phyloP scores from a whole-genome alignment of 345 rosid genomes.

The Bruguiera parviflora region DNA sequence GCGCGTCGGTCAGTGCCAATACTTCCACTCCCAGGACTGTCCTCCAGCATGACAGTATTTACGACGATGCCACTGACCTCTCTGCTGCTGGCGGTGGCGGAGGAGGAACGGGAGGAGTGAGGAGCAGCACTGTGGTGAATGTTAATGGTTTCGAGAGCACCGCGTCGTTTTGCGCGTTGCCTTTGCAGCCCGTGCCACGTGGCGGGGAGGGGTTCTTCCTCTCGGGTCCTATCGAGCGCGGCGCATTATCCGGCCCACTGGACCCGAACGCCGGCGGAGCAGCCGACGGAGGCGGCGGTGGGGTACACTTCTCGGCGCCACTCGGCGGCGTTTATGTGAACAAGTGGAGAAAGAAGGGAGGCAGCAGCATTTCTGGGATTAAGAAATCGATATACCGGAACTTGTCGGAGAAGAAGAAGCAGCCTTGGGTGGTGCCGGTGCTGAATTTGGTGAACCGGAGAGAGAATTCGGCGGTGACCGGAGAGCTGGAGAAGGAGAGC shows the following conservation, averaged over 20 bases:
- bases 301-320: slow-evolving; percentile 84
- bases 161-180: slow-evolving; percentile 75
- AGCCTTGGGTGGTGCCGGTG: slow-evolving; percentile 97
- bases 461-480: slow-evolving; percentile 36
- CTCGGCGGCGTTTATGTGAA: slow-evolving; percentile 60
- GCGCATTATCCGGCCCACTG: slow-evolving; percentile 79
- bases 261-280: slow-evolving; percentile 46
- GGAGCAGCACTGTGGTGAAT: slow-evolving; percentile 46
- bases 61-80: slow-evolving; percentile 78
- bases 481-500: slow-evolving; percentile 23
- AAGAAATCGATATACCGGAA: slow-evolving; percentile 53
- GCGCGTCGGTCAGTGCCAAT: slow-evolving; percentile 89
- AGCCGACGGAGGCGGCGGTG: slow-evolving; percentile 34
- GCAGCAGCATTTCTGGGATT: slow-evolving; percentile 48
- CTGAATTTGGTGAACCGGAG: slow-evolving; percentile 61
- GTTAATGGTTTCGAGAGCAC: slow-evolving; percentile 84
- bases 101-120: slow-evolving; percentile 3
- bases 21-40: slow-evolving; percentile 78
- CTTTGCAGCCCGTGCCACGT: slow-evolving; percentile 79
- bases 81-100: slow-evolving; percentile 26
- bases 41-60: slow-evolving; percentile 61
- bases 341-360: slow-evolving; percentile 55
- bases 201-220: slow-evolving; percentile 72
- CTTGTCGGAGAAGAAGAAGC: slow-evolving; percentile 65
- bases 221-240: slow-evolving; percentile 90